These are phyloP conservation scores for Monosporascus sp. DNA, from an alignment of 2,329 filamentous ascomycete genomes.

Conservation along the genomic window DNA sequence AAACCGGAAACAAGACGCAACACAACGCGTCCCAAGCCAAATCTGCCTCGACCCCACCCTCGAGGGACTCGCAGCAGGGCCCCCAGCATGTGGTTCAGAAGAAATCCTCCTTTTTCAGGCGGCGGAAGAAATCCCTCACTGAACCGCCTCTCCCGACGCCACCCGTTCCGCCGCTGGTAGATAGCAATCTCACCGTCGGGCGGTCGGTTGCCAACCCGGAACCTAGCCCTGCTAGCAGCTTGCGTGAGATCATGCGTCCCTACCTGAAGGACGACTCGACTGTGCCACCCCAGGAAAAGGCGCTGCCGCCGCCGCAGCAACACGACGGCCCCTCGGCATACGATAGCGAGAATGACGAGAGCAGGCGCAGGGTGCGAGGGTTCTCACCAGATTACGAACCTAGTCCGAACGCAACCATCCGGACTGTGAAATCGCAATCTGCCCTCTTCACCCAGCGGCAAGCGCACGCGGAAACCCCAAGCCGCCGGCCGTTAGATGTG, in stretches of 20 bases:
- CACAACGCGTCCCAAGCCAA: constrained; percentile 39
- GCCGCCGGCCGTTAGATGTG: constrained; percentile 20
- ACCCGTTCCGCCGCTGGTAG: constrained; percentile 19
- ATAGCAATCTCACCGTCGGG: constrained; percentile 16
- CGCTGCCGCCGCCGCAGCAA: constrained; percentile 12
- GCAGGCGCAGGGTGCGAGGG: constrained; percentile 43
- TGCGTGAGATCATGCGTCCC: constrained; percentile 82
- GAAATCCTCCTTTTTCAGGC: constrained; percentile 92
- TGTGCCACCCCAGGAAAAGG: constrained; percentile 9
- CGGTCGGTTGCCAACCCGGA: constrained; percentile 31
- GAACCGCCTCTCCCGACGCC: constrained; percentile 51
- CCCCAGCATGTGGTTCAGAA: constrained; percentile 62
- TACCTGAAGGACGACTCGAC: constrained; percentile 48
- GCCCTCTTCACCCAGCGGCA: constrained; percentile 20
- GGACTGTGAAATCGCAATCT: constrained; percentile 51
- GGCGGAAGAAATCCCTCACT: constrained; percentile 83
- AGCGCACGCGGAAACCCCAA: constrained; percentile 17
- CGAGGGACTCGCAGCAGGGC: constrained; percentile 44
- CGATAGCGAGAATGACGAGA: constrained; percentile 24
- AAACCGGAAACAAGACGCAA: constrained; percentile 33
- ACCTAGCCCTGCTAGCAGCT: constrained; percentile 69
- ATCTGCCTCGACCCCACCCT: constrained; percentile 38
- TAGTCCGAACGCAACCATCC: constrained; percentile 66
- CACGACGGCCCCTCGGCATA: constrained; percentile 18
- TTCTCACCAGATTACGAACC: constrained; percentile 76